Base-by-base conservation (phyloP, 1,284 basidiomycete genomes). In the Volvariella surrecta region DNA sequence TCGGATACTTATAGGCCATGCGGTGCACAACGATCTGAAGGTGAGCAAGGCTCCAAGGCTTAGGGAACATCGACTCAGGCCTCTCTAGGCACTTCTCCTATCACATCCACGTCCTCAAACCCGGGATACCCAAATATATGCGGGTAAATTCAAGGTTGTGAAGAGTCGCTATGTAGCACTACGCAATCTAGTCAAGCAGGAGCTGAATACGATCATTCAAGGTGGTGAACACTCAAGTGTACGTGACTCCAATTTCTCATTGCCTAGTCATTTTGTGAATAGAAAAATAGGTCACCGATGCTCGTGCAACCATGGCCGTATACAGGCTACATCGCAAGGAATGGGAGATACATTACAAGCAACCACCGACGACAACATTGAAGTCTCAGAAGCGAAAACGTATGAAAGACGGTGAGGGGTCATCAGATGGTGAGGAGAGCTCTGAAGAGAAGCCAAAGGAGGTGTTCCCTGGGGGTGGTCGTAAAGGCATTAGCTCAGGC, bases 231-330 rank as follows among this genome's bases (percentile, higher is more conserved):
- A 96, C 59, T 86, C 76, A 35, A 93, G 89, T 59, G 91, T 93
- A 58, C 38, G 74, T 59, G 2, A 28, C 19, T 18, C 28, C 37
- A 0, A 45, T 10, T 32, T 28, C 9, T 16, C 31, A 16, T 4
- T 3, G 11, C 10, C 32, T 18, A 28, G n/a, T n/a, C n/a, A n/a
- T n/a, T n/a, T n/a, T n/a, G n/a, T n/a, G n/a, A n/a, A n/a, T n/a
- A n/a, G n/a, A n/a, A n/a, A n/a, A n/a, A 6, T 51, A 94, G 91
- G 79, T 95, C 4, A 90, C 82, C 18, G 94, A 99, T 58, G 94
- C 95, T 1, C 74, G 92, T 39, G 93, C 94, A 0, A 92, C 95
- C 0, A 98, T 99, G 92, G 94, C 91, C 0, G 68, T 98, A 18
- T 99, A 89, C 62, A 74, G 92, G 4, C 60, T 95, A n/a, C 76